phyloP scores from a whole-genome alignment of 1,284 basidiomycete genomes.

The Psilocybe mexicana region DNA sequence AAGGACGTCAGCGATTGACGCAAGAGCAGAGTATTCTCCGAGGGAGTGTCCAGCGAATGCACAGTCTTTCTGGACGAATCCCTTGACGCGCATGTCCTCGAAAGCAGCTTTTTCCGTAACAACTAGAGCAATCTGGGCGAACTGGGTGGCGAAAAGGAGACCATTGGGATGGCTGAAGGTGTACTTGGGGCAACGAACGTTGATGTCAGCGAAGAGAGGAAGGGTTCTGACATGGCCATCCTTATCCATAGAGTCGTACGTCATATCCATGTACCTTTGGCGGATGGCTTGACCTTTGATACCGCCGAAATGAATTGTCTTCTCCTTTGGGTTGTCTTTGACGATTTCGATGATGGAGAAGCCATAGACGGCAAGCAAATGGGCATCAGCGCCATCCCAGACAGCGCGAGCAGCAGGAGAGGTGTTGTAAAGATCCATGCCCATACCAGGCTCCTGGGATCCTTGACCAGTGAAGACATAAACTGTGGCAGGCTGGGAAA shows the following conservation, averaged over 20 bases:
- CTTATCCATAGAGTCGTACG: conserved; percentile 95
- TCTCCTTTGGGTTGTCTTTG: conserved; percentile 95
- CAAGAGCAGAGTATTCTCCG: conserved; percentile 97
- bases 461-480: conserved; percentile 99
- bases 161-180: conserved; percentile 97
- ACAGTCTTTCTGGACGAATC: conserved; percentile 89
- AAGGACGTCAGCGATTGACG: conserved; percentile 95
- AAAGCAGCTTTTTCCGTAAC: conserved; percentile 98
- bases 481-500: conserved; percentile 89
- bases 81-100: conserved; percentile 96
- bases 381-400: conserved; percentile 95
- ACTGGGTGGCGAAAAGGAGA: conserved; percentile 96
- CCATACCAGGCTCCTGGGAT: conserved; percentile 98
- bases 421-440: conserved; percentile 95
- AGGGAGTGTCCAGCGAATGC: conserved; percentile 97
- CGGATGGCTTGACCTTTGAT: conserved; percentile 98
- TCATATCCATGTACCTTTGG: conserved; percentile 99
- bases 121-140: conserved; percentile 97
- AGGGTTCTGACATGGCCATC: conserved; percentile 93
- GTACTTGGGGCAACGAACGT: conserved; percentile 90
- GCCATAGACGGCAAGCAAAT: conserved; percentile 92
- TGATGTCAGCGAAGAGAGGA: conserved; percentile 92
- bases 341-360: conserved; percentile 99
- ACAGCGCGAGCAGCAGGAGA: conserved; percentile 94
- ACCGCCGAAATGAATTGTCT: conserved; percentile 99